A percentile compares a stretch with the other conserved stretches of the same genome.
phyloP scores from a whole-genome alignment of 2,329 filamentous ascomycete species.

The Sporothrix globosa region DNA sequence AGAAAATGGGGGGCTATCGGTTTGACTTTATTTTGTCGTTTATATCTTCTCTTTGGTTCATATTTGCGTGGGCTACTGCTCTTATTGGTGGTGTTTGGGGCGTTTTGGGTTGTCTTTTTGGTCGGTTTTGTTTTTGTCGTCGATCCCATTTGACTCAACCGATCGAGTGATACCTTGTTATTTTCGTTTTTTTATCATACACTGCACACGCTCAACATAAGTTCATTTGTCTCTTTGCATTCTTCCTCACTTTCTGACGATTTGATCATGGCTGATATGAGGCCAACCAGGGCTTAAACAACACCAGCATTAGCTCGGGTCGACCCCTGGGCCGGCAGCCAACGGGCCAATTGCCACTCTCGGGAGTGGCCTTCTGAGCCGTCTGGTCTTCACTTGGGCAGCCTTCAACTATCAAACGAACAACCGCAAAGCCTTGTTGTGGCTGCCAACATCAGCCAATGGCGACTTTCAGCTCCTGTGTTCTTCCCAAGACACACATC shows the following conservation, averaged over 20 bases:
- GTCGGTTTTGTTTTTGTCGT: neutral
- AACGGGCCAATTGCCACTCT: neutral
- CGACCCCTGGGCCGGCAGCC: too few species aligned
- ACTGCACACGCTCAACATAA: neutral
- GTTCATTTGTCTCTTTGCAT: constrained; percentile 10
- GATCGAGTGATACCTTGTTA: constrained; percentile 24
- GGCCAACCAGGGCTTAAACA: neutral
- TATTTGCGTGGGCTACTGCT: neutral
- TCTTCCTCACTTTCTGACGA: neutral
- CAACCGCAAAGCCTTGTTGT: too few species aligned
- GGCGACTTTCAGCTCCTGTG: too few species aligned
- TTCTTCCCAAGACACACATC: too few species aligned
- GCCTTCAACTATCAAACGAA: too few species aligned
- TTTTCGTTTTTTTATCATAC: neutral
- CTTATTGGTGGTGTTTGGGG: constrained; percentile 10
- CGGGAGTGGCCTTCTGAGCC: neutral
- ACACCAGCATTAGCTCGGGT: neutral
- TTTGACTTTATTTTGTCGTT: neutral
- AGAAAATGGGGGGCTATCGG: neutral
- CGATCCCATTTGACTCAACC: neutral
- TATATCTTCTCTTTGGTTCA: neutral
- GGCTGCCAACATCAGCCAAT: too few species aligned
- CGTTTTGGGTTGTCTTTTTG: neutral
- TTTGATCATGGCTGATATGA: neutral
- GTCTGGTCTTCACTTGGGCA: too few species aligned